phyloP scores from a whole-genome alignment of 139 green algal genomes.

The Chlamydomonas incerta region DNA sequence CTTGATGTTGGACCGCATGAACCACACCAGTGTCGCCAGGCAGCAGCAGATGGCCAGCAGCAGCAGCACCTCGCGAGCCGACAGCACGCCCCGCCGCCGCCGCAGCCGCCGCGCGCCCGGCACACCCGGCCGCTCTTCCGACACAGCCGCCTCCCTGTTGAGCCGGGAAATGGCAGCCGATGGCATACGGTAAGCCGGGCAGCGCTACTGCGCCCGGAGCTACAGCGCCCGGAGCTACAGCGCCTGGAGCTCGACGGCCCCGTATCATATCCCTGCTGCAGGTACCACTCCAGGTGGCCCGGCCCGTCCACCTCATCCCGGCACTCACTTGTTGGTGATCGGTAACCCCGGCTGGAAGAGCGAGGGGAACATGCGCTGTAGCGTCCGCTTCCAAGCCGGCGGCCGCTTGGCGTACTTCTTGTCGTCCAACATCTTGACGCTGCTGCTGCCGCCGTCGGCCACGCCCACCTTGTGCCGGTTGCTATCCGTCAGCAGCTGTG shows the following conservation, averaged over 20 bases:
- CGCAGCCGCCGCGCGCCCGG: constrained; percentile 29
- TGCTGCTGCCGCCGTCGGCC: not conserved
- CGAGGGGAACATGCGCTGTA: constrained; percentile 76
- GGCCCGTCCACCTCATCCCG: not conserved
- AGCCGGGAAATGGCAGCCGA: too few relatives aligned
- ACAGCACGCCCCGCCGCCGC: constrained; percentile 14
- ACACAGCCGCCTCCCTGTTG: constrained; percentile 8
- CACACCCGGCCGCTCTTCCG: constrained; percentile 15
- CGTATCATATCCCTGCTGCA: too few relatives aligned
- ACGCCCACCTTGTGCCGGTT: constrained; percentile 37
- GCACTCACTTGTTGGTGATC: constrained; percentile 62
- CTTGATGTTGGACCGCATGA: constrained; percentile 34
- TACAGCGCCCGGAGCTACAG: too few relatives aligned
- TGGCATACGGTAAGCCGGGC: too few relatives aligned
- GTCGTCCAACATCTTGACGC: constrained; percentile 48
- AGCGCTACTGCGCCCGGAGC: too few relatives aligned
- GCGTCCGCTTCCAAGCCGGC: constrained; percentile 59
- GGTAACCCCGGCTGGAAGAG: constrained; percentile 72
- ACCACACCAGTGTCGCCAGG: constrained; percentile 43
- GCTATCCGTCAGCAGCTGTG: constrained; percentile 42
- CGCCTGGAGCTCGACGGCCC: too few relatives aligned
- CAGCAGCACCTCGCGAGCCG: constrained; percentile 18
- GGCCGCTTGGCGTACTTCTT: constrained; percentile 73
- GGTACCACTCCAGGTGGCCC: too few relatives aligned
- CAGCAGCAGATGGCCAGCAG: constrained; percentile 36